Base-by-base conservation (phyloP, 2,329 filamentous ascomycete species). In the Simplicillium sp. region DNA sequence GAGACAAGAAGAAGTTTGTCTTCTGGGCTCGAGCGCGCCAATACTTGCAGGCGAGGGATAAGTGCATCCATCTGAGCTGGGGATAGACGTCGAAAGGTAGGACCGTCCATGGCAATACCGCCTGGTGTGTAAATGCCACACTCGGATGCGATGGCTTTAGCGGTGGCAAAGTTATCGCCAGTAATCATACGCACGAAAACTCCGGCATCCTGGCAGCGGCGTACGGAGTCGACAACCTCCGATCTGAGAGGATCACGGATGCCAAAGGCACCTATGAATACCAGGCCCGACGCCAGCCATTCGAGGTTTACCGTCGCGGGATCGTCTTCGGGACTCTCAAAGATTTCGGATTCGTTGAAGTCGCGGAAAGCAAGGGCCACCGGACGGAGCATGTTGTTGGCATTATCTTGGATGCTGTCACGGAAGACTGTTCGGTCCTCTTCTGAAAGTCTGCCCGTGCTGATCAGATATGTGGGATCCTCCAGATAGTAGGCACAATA, bases 21-120 rank as follows among this genome's bases (percentile, higher is more conserved):
- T 46, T 84, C 78, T 0, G 81, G 81, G 34, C 77, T 82, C 0
- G 80, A 83, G 38, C 80, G 71, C 20, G 81, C 81, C 35, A 85
- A 68, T 14, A 85, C 79, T 49, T 81, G 80, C 2, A 85, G 67
- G 36, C 78, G 73, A 6, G 75, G 77, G 33, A 82, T 75, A 16
- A 77, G 60, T 2, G 65, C 62, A 39, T 73, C 57, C 55, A 61
- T 52, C 13, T 69, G 51, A 55, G 72, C 37, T 31, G 80, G 78
- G 1, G 51, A 54, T 3, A 66, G 59, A 70, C 75, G 59, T 63
- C 79, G 45, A 67, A 83, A 83, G 64, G 54, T 77, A 54, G 44
- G 49, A 0, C 63, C 64, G 13, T 66, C 61, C 61, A 82, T 80
- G 46, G 77, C 77, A 34, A 81, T 73, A 47, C 75, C 75, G 9